phyloP scores from a whole-genome alignment of 2,329 filamentous ascomycete species.

The Fusarium globosum region DNA sequence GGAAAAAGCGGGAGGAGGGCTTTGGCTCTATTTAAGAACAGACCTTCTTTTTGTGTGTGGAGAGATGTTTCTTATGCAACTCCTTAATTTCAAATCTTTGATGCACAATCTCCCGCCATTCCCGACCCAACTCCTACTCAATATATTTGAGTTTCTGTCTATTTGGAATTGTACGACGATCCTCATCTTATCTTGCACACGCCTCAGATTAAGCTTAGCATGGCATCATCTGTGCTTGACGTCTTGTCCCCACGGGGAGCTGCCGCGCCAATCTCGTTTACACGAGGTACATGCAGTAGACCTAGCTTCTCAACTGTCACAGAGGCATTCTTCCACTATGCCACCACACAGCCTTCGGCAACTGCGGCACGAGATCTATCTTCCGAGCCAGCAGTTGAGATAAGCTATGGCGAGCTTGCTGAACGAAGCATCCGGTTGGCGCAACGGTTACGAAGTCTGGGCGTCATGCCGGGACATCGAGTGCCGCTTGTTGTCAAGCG shows the following conservation, averaged over 20 bases:
- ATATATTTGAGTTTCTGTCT: constrained; percentile 25
- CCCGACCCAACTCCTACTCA: background rate
- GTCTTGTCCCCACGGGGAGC: background rate
- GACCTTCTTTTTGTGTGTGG: constrained; percentile 25
- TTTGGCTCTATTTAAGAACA: constrained; percentile 30
- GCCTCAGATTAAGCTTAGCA: constrained; percentile 10
- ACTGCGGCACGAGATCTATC: constrained; percentile 54
- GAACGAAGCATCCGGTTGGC: constrained; percentile 50
- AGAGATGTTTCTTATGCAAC: constrained; percentile 14
- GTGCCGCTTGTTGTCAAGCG: constrained; percentile 66
- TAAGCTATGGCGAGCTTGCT: constrained; percentile 60
- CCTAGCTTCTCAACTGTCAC: constrained; percentile 49
- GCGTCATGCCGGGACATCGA: constrained; percentile 58
- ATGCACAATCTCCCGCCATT: constrained; percentile 4
- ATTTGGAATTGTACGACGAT: constrained; percentile 25
- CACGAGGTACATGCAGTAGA: constrained; percentile 26
- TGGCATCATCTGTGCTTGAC: constrained; percentile 17
- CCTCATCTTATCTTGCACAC: constrained; percentile 22
- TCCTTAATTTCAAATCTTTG: constrained; percentile 34
- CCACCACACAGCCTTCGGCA: constrained; percentile 50
- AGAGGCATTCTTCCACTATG: constrained; percentile 52
- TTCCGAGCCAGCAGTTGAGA: constrained; percentile 41
- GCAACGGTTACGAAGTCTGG: constrained; percentile 51
- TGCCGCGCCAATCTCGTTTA: constrained; percentile 37
- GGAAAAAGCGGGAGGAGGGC: constrained; percentile 5